Percentiles rank a stretch among this genome's conserved stretches.
These are phyloP conservation scores for Cairneyella variabilis DNA, from an alignment of 495 filamentous ascomycete genomes.

Conservation along the genomic window DNA sequence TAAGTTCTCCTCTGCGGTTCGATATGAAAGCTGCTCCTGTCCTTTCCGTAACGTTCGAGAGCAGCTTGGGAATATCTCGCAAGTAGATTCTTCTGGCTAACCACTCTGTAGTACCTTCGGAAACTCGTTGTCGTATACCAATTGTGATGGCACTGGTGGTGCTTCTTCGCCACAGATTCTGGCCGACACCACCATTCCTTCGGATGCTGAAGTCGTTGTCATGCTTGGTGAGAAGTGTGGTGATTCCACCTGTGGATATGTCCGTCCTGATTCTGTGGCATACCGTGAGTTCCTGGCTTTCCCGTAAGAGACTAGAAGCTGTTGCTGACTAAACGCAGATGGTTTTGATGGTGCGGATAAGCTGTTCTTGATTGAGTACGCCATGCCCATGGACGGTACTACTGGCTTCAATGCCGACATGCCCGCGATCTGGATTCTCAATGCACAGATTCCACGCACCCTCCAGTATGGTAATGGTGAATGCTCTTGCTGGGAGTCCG, in stretches of 20 bases:
- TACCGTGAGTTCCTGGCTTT: slow-evolving; percentile 45
- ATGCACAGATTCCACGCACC: slow-evolving; percentile 63
- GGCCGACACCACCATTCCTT: slow-evolving; percentile 44
- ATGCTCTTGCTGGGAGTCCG: slow-evolving; percentile 65
- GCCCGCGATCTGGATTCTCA: slow-evolving; percentile 62
- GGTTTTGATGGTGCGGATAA: slow-evolving; percentile 61
- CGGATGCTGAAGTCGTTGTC: slow-evolving; percentile 58
- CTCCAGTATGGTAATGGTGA: slow-evolving; percentile 52
- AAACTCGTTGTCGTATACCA: slow-evolving; percentile 57
- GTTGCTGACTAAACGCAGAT: slow-evolving; percentile 36
- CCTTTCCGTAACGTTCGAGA: not conserved
- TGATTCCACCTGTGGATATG: slow-evolving; percentile 50
- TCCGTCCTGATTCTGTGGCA: slow-evolving; percentile 52
- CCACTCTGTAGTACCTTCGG: slow-evolving; percentile 48
- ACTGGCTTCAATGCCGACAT: slow-evolving; percentile 48
- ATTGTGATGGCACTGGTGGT: slow-evolving; percentile 44
- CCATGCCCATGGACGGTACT: slow-evolving; percentile 54
- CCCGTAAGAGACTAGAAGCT: not conserved
- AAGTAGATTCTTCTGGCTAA: too few species aligned
- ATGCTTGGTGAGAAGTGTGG: slow-evolving; percentile 53
- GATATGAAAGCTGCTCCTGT: not conserved
- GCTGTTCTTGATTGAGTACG: slow-evolving; percentile 64
- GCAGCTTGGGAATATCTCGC: too few species aligned
- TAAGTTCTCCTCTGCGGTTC: slow-evolving; percentile 28
- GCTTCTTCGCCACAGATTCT: slow-evolving; percentile 47